A percentile compares a stretch with the other conserved stretches of the same genome.
These are phyloP conservation scores for Hymenoscyphus salicellus DNA, from an alignment of 2,329 filamentous ascomycete genomes.

Conservation along the genomic window DNA sequence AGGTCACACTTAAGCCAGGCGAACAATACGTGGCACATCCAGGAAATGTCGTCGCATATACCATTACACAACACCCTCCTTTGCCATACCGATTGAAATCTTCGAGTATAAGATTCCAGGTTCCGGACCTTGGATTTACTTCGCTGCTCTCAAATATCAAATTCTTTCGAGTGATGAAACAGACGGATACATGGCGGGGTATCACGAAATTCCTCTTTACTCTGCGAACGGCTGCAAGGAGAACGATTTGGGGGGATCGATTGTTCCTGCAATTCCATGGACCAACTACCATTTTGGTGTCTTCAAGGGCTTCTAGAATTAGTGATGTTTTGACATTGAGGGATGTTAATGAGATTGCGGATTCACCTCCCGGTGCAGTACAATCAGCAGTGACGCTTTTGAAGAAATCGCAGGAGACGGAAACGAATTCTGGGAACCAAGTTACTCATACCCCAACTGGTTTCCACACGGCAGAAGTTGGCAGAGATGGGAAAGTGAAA, in stretches of 20 bases:
- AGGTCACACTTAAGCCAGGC: slow-evolving; percentile 73
- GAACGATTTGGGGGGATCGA: slow-evolving; percentile 89
- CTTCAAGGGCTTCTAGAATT: slow-evolving; percentile 77
- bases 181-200: slow-evolving; percentile 69
- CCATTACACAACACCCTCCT: slow-evolving; percentile 69
- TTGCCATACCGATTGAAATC: slow-evolving; percentile 85
- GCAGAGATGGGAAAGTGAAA: slow-evolving; percentile 62
- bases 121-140: slow-evolving; percentile 65
- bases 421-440: slow-evolving; percentile 25
- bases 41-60: slow-evolving; percentile 88
- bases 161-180: slow-evolving; percentile 70
- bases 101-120: slow-evolving; percentile 69
- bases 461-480: slow-evolving; percentile 56
- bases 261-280: slow-evolving; percentile 89
- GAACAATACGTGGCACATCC: slow-evolving; percentile 93
- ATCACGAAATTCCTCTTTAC: slow-evolving; percentile 63
- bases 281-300: slow-evolving; percentile 80
- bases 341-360: slow-evolving; percentile 88
- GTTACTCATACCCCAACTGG: slow-evolving; percentile 41
- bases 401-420: slow-evolving; percentile 39
- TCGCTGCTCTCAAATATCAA: slow-evolving; percentile 65
- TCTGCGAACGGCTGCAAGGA: slow-evolving; percentile 71
- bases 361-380: slow-evolving; percentile 70
- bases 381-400: slow-evolving; percentile 54
- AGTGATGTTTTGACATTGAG: slow-evolving; percentile 73